These are phyloP conservation scores for Kazachstania africana DNA, from an alignment of 805 yeast genomes.

Conservation along the genomic window DNA sequence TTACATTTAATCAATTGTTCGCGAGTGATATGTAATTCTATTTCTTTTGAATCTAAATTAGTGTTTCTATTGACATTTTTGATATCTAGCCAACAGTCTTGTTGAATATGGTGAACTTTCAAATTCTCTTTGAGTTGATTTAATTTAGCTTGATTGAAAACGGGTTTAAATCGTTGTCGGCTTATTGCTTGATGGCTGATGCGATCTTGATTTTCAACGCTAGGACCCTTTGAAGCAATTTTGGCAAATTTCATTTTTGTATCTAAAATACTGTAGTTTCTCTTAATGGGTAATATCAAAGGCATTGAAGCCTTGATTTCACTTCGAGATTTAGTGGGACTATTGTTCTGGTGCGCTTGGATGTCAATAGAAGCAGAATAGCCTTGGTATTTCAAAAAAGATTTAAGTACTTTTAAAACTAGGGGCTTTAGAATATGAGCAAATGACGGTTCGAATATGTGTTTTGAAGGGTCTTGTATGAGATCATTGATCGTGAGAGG, in stretches of 20 bases:
- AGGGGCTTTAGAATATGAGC: constrained; percentile 23
- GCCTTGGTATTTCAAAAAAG: constrained; percentile 20
- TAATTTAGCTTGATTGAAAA: not conserved
- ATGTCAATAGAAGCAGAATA: constrained; percentile 3
- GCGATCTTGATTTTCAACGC: too few species aligned
- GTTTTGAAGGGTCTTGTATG: constrained; percentile 31
- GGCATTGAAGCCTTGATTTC: too few species aligned
- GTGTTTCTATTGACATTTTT: not conserved
- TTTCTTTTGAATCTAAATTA: not conserved
- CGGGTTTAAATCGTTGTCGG: not conserved
- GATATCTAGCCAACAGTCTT: constrained; percentile 6
- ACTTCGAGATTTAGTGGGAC: not conserved
- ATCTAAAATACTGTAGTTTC: too few species aligned
- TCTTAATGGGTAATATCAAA: too few species aligned
- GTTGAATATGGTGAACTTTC: not conserved
- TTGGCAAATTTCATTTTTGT: too few species aligned
- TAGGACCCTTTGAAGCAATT: too few species aligned
- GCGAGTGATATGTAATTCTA: constrained; percentile 2
- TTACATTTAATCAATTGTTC: constrained; percentile 14
- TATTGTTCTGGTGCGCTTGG: not conserved
- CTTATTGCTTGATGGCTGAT: too few species aligned
- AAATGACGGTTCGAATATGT: constrained; percentile 18
- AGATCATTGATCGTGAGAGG: constrained; percentile 27
- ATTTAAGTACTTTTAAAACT: constrained; percentile 21
- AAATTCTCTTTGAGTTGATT: not conserved